Evolutionary conservation across 2,329 filamentous ascomycete species (phyloP), one percentile per base, ranked within the genome.

Genomic region (Exophiala alcalophila): DNA sequence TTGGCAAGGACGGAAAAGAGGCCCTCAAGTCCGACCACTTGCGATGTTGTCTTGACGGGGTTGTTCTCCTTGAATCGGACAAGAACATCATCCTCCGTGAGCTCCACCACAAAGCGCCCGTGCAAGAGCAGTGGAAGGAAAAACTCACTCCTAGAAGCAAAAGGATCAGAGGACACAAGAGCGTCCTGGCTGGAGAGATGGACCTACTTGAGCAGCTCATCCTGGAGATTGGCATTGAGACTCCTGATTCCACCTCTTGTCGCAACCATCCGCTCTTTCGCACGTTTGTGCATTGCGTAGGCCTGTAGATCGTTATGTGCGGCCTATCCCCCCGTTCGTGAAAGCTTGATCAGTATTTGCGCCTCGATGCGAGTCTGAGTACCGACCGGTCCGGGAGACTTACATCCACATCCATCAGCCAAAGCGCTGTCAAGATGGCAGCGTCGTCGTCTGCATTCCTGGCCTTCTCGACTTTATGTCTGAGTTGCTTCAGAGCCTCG

Each of bases 401-500:
- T 27, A 42, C 46, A 29, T 50, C 42, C 10, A 46, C 42, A 32
- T 50, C 47, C 47, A 50, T 50, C 34, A 50, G 18, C 47, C 47
- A 50, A 19, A 50, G 16, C n/a, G 42, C 42, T 11, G 47, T 46
- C 23, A 50, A 27, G 14, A 50, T 50, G 18, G 47, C 42, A 31
- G 47, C 47, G 29, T 50, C 47, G 16, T 50, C 47, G 23, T 50
- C 43, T 2, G 47, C 43, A 15, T n/a, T 32, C 18, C 36, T 11
- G 9, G 25, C 33, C 4, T 33, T 31, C 18, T 43, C 47, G 6
- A 50, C 33, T 23, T 50, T 50, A n/a, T 21, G 12, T 29, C 47
- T 42, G n/a, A 50, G 35, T n/a, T 35, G 42, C 29, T 42, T 47
- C 19, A 50, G 16, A 15, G 41, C 37, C 25, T 50, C 37, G 12